phyloP scores from a whole-genome alignment of 257 asterid genomes.

The Nicotiana otophora region DNA sequence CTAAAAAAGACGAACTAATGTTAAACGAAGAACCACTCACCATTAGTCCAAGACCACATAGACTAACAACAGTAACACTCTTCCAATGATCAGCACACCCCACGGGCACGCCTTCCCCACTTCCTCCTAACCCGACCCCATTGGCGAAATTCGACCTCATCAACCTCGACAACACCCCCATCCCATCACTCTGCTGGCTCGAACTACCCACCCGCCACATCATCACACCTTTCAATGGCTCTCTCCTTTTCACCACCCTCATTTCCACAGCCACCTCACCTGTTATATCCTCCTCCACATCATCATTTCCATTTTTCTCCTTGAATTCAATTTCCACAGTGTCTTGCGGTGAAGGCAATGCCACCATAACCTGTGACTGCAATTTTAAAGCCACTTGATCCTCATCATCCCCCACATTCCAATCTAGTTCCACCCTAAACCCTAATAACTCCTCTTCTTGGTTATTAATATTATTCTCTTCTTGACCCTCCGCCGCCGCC shows the following conservation, averaged over 20 bases:
- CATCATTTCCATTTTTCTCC: conserved; percentile 18
- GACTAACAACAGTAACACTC: conserved; percentile 12
- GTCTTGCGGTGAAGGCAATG: conserved; percentile 88
- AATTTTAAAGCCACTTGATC: conserved; percentile 85
- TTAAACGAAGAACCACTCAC: conserved; percentile 13
- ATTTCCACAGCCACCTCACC: conserved; percentile 50
- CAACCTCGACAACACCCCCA: conserved; percentile 81
- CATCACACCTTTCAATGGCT: conserved; percentile 65
- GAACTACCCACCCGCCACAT: conserved; percentile 82
- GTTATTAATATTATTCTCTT: conserved; percentile 27
- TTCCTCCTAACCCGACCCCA: conserved; percentile 34
- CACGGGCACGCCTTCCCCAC: conserved; percentile 14
- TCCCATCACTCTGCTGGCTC: conserved; percentile 86
- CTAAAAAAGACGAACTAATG: neutral
- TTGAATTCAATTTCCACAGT: conserved; percentile 62
- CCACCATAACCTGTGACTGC: conserved; percentile 97
- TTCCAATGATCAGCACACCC: conserved; percentile 39
- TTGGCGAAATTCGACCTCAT: conserved; percentile 72
- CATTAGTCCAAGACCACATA: conserved; percentile 10
- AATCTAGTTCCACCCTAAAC: conserved; percentile 63
- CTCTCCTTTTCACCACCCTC: conserved; percentile 81
- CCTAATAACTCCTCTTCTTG: conserved; percentile 38
- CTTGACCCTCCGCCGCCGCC: conserved; percentile 31
- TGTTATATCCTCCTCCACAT: conserved; percentile 8
- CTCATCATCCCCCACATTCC: conserved; percentile 89